Evolutionary conservation across 73 alveolate genomes (phyloP).

Genomic region (Stentor coeruleus): DNA sequence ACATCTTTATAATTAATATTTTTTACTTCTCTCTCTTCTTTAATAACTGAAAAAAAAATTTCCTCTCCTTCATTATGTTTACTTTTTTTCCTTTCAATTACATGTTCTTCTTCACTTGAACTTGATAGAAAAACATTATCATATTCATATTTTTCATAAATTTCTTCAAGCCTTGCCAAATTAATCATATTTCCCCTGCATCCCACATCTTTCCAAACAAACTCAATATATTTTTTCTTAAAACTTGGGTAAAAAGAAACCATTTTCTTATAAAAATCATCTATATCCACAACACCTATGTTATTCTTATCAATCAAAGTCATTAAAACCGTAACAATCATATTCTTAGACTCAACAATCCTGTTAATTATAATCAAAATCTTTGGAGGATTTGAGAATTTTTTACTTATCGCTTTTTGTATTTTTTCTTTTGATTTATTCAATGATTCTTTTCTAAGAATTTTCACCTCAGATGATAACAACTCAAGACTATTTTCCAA

Average conservation of each 20-base stretch:
- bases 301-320: slow-evolving; percentile 8
- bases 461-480: neutral
- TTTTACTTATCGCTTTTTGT: neutral
- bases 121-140: neutral
- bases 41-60: too few relatives aligned
- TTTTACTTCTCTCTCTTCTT: too few relatives aligned
- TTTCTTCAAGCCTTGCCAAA: neutral
- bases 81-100: too few relatives aligned
- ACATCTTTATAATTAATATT: too few relatives aligned
- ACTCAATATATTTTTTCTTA: neutral
- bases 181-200: neutral
- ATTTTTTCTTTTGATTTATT: neutral
- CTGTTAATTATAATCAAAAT: too few relatives aligned
- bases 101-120: neutral
- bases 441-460: neutral
- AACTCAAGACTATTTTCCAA: neutral
- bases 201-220: neutral
- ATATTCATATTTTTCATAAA: neutral
- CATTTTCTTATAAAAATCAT: neutral
- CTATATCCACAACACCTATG: neutral
- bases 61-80: too few relatives aligned
- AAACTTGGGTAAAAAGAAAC: neutral
- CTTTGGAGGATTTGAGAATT: neutral
- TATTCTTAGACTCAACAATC: neutral
- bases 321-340: neutral